Conservation (phyloP, 2,329 filamentous ascomycete species). For the Monosporascus sp. region DNA sequence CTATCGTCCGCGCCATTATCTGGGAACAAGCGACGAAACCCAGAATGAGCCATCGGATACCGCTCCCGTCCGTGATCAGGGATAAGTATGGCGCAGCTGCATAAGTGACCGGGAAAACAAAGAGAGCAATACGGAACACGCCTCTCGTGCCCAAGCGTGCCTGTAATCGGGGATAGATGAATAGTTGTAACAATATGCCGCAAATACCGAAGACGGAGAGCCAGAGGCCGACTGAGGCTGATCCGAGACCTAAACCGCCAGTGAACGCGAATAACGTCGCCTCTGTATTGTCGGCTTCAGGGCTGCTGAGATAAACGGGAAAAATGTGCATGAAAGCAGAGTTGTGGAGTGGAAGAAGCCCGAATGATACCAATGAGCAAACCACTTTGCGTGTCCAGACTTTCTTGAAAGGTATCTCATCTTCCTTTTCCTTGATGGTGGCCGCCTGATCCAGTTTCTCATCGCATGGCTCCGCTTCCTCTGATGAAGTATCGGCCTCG, state of each 20-base stretch:
- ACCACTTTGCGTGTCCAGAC: constrained; percentile 29
- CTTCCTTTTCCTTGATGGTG: constrained; percentile 2
- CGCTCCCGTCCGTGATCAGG: constrained; percentile 42
- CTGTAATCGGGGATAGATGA: constrained; percentile 56
- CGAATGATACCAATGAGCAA: constrained; percentile 30
- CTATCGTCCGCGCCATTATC: constrained; percentile 57
- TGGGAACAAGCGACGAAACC: constrained; percentile 51
- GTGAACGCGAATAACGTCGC: constrained; percentile 44
- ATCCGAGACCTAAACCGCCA: constrained; percentile 51
- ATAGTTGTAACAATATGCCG: constrained; percentile 55
- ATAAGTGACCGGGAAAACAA: constrained; percentile 56
- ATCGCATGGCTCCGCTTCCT: constrained; percentile 4
- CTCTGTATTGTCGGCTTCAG: constrained; percentile 37
- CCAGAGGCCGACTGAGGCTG: constrained; percentile 33
- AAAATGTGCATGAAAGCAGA: constrained; percentile 59
- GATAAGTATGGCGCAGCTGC: constrained; percentile 55
- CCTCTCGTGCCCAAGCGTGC: constrained; percentile 52
- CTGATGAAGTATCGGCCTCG: constrained; percentile 12
- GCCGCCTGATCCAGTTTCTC: constrained; percentile 10
- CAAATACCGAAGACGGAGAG: constrained; percentile 55
- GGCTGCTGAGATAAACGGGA: constrained; percentile 56
- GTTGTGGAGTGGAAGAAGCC: constrained; percentile 56
- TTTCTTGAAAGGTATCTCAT: constrained; percentile 11
- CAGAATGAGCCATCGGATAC: constrained; percentile 49
- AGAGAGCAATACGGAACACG: constrained; percentile 51